Percentiles rank a stretch among this genome's conserved stretches.
Conservation (phyloP, 1,284 basidiomycete genomes). For the Pascua sp. region DNA sequence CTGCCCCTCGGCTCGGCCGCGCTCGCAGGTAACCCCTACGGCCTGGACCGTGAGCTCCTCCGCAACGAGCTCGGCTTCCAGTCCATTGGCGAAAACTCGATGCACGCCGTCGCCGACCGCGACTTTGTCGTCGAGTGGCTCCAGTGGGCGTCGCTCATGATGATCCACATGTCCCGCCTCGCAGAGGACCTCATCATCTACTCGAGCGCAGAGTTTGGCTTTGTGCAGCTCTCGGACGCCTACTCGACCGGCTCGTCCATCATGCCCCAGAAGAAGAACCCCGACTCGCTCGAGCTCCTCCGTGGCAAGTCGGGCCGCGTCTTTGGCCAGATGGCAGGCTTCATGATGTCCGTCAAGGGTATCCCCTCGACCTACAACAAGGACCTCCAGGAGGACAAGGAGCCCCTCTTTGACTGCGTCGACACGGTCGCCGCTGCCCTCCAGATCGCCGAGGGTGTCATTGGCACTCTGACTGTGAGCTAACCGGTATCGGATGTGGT, state of each 20-base stretch:
- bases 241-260: constrained; percentile 99
- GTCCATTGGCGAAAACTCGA: constrained; percentile 82
- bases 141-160: constrained; percentile 90
- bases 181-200: constrained; percentile 97
- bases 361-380: constrained; percentile 99
- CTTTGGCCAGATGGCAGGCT: constrained; percentile 97
- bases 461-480: constrained; percentile 77
- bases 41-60: constrained; percentile 83
- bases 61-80: constrained; percentile 78
- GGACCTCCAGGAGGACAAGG: constrained; percentile 97
- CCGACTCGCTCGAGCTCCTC: constrained; percentile 90
- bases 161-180: constrained; percentile 89
- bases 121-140: constrained; percentile 97
- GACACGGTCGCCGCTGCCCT: constrained; percentile 87
- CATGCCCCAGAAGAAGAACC: constrained; percentile 99
- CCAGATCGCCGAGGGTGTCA: constrained; percentile 89
- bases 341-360: constrained; percentile 96
- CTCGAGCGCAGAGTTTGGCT: constrained; percentile 94
- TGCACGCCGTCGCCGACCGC: constrained; percentile 92
- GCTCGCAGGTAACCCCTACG: constrained; percentile 93
- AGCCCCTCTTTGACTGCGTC: constrained; percentile 90
- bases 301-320: constrained; percentile 92
- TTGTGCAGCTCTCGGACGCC: constrained; percentile 88
- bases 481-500: too few species aligned
- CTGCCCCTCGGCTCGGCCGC: constrained; percentile 92